Base-by-base conservation (phyloP, 1,284 basidiomycete species). In the Sanghuangporus weigelae region DNA sequence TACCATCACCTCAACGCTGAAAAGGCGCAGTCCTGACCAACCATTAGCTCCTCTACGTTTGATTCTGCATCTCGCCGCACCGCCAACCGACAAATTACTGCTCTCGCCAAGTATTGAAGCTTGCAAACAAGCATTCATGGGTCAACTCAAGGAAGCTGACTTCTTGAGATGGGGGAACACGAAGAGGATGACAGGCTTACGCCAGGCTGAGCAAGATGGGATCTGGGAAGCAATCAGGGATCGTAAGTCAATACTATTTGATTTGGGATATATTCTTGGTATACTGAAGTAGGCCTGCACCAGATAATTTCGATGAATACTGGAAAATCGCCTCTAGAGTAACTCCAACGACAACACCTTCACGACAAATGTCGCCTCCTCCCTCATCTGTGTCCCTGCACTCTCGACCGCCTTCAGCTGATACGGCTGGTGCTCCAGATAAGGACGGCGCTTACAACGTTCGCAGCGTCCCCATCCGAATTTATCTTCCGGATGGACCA, bases 151-250 rank as follows among this genome's bases (percentile, higher is more conserved):
- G 71, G 95, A 98, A 74, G 94, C 93, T 0, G 95, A 98, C 73
- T 96, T 96, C 72, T 87, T 96, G 60, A 81, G 95, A 59, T 97
- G 94, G 93, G 93, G 96, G 1, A 96, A 90, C 76, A 95, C 93
- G 19, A 92, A 93, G 73, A 84, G 93, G 38, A 94, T 97, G 77
- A 96, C 94, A 0, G 86, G 90, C 16, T 79, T 98, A 51, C 78
- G 94, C 62, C 92, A 94, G 73, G 85, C 84, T 36, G 95, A 97
- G 72, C 90, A 97, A 72, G 95, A 98, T 73, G 92, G 89, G 0
- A 85, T 96, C 61, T 98, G 95, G 95, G 93, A 96, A 69, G 95
- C 93, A 6, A 90, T 97, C 67, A 87, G 87, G 77, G 89, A 93
- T 72, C 91, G 93, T 95, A 71, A 76, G 91, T 77, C n/a, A 46